Evolutionary conservation across 1,139 yeast species (phyloP).

Genomic region (Yamadazyma taylorii): DNA sequence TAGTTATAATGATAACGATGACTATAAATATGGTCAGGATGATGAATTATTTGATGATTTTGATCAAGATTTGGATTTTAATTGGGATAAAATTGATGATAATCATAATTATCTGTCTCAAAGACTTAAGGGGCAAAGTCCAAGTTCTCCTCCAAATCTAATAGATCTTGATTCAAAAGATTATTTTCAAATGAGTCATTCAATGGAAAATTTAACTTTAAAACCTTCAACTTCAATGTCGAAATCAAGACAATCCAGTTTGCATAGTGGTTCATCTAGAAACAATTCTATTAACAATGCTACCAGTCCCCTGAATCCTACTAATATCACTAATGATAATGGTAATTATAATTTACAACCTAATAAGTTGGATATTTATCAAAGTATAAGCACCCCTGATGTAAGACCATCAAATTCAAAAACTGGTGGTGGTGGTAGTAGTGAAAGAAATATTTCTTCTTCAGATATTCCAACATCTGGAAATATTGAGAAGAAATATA

Average conservation of each 20-base stretch:
- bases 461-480: constrained; percentile 2
- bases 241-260: constrained; percentile 12
- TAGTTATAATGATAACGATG: neutral
- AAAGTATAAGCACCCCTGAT: constrained; percentile 11
- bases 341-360: constrained; percentile 6
- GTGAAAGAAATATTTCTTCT: neutral
- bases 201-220: constrained; percentile 23
- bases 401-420: constrained; percentile 4
- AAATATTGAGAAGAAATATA: constrained; percentile 25
- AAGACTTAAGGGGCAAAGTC: neutral
- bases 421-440: neutral
- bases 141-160: constrained; percentile 21
- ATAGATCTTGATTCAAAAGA: constrained; percentile 35
- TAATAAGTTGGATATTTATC: constrained; percentile 10
- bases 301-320: neutral
- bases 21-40: constrained; percentile 5
- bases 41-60: constrained; percentile 44
- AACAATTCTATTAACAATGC: constrained; percentile 9
- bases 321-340: neutral
- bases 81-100: constrained; percentile 31
- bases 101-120: constrained; percentile 3
- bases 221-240: constrained; percentile 12
- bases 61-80: constrained; percentile 37
- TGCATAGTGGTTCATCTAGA: constrained; percentile 11
- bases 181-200: constrained; percentile 16